Percentiles rank a stretch among this genome's conserved stretches.
These are phyloP conservation scores for Dalbergia oliveri DNA, from an alignment of 306 rosid species.

Conservation along the genomic window DNA sequence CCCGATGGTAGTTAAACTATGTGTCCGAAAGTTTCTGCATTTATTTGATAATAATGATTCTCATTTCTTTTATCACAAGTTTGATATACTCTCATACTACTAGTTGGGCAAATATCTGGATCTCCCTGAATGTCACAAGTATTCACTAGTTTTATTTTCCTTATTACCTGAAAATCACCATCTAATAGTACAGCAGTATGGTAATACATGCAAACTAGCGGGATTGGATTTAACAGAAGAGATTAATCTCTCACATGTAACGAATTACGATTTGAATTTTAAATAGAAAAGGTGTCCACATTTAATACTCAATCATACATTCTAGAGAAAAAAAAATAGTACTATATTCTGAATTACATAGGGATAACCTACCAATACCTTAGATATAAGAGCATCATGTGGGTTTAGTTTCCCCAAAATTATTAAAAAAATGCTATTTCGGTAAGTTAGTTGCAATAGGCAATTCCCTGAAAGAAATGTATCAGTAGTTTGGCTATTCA, in stretches of 20 bases:
- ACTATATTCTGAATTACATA: conserved; percentile 1
- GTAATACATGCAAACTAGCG: not conserved
- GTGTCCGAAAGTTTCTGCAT: not conserved
- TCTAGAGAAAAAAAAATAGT: not conserved
- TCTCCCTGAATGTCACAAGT: not conserved
- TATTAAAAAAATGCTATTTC: not conserved
- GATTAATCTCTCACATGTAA: no score
- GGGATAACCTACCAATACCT: conserved; percentile 26
- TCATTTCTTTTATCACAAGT: conserved; percentile 1
- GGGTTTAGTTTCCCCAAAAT: conserved; percentile 31
- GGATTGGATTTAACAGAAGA: no score
- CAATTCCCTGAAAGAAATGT: conserved; percentile 55
- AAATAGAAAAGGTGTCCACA: no score
- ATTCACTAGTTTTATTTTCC: conserved; percentile 6
- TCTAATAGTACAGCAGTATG: not conserved
- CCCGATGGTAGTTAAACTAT: not conserved
- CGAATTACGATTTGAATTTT: no score
- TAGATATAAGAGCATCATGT: conserved; percentile 35
- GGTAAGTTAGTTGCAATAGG: conserved; percentile 66
- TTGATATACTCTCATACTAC: not conserved
- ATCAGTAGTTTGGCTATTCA: conserved; percentile 65
- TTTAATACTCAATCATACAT: no score
- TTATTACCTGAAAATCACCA: conserved; percentile 8
- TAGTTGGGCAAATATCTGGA: not conserved
- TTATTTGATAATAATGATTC: not conserved